Evolutionary conservation across 495 filamentous ascomycete species (phyloP), one percentile per base, ranked within the genome.

Genomic region (Hypoxylon cercidicola): DNA sequence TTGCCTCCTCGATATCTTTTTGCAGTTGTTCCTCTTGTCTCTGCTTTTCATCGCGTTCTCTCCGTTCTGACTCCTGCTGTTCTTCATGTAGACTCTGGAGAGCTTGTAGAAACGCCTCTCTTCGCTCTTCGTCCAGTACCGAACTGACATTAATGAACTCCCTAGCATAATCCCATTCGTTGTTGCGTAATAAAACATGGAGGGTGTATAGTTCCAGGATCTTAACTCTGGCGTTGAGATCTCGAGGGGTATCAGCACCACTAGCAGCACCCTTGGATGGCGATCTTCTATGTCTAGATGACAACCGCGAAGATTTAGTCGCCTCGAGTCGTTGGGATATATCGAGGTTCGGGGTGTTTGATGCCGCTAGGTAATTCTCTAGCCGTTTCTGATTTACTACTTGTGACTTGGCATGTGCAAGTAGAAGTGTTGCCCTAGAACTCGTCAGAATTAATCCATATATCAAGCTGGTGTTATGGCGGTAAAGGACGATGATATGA

Each of bases 161-260:
- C 21, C 84, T 82, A 0, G 95, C 92, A 71, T 97, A 97, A 41
- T 94, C 90, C 95, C 96, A 99, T 78, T 98, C 92, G 32, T 88
- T 87, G 67, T 96, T 97, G 37, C 90, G 84, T 13, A 93, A 88
- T 13, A 99, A 87, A 16, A 98, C 91, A 75, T 98, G 95, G 4
- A 99, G 82, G 4, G 91, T 93, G 67, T 96, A 99, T 0, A 99
- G 82, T 77, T 99, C 96, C 39, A 97, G 88, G 46, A 99, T 89
- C 76, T 94, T 92, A 47, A 96, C 86, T 23, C 92, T 83, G 34
- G 89, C 84, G 52, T 85, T 84, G 15, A 92, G 80, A 71, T 93
- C 91, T 53, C 89, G 87, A 0, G 92, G 92, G 0, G 91, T 93
- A 64, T 89, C 85, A 21, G 91, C 87, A 57, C 89, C 90, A 64